phyloP scores from a whole-genome alignment of 495 filamentous ascomycete species.

The Trichoderma asperelloides region DNA sequence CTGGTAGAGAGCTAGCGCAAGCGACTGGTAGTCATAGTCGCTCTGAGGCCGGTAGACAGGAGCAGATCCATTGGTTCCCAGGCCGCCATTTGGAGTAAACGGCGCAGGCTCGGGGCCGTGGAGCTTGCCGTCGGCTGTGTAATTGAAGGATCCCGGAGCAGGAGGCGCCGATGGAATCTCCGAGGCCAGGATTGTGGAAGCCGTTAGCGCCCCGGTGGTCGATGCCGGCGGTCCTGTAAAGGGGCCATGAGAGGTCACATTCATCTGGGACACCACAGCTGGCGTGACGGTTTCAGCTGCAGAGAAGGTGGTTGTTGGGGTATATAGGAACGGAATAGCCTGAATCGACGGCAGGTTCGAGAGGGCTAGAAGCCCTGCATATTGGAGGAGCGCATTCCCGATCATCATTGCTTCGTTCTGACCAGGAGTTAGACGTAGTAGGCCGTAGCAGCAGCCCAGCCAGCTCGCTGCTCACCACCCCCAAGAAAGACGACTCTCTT shows the following conservation, averaged over 20 bases:
- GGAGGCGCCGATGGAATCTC: slow-evolving; percentile 41
- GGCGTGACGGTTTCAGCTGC: slow-evolving; percentile 18
- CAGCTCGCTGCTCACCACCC: neutral
- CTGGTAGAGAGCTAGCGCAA: slow-evolving; percentile 63
- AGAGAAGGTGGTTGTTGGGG: slow-evolving; percentile 26
- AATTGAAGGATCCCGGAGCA: slow-evolving; percentile 45
- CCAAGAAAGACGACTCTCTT: neutral
- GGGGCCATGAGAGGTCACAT: slow-evolving; percentile 43
- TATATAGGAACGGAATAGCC: slow-evolving; percentile 28
- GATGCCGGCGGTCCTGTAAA: slow-evolving; percentile 49
- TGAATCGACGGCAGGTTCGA: neutral
- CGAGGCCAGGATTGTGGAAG: slow-evolving; percentile 31
- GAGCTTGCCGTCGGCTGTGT: slow-evolving; percentile 63
- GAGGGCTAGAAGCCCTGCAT: neutral
- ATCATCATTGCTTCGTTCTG: slow-evolving; percentile 1
- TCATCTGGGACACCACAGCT: slow-evolving; percentile 21
- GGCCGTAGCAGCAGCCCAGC: neutral
- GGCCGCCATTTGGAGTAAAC: slow-evolving; percentile 65
- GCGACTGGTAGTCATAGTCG: slow-evolving; percentile 68
- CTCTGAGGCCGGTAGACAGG: slow-evolving; percentile 65
- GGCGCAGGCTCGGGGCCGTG: slow-evolving; percentile 57
- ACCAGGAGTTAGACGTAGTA: neutral
- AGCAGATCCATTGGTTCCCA: slow-evolving; percentile 66
- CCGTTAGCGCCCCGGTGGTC: slow-evolving; percentile 49
- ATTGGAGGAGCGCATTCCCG: neutral